A percentile compares a stretch with the other conserved stretches of the same genome.
Conservation (phyloP, 2,329 filamentous ascomycete genomes). For the Fusarium fracticaudum region DNA sequence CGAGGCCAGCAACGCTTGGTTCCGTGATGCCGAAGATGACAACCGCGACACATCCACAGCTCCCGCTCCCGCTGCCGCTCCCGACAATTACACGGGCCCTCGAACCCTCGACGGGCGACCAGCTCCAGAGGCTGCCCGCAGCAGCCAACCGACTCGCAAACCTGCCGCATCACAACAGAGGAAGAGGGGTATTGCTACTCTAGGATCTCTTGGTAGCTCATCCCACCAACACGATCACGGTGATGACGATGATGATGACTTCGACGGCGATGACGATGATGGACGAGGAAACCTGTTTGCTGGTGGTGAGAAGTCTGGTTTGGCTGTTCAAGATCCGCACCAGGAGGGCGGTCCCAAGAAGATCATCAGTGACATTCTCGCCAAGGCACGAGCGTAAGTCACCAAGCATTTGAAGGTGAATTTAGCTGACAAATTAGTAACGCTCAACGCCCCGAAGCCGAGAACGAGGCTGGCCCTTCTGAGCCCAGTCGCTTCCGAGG, state of each 20-base stretch:
- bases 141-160: constrained; percentile 48
- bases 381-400: constrained; percentile 69
- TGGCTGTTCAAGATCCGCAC: constrained; percentile 72
- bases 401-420: not conserved
- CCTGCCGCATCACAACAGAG: constrained; percentile 53
- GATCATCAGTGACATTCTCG: constrained; percentile 70
- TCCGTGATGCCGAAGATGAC: constrained; percentile 60
- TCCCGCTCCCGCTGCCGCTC: constrained; percentile 40
- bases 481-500: constrained; percentile 70
- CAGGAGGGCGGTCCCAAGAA: constrained; percentile 61
- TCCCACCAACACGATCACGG: constrained; percentile 62
- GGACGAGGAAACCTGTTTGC: constrained; percentile 77
- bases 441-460: constrained; percentile 63
- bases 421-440: constrained; percentile 58
- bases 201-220: constrained; percentile 64
- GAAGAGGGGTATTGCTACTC: constrained; percentile 69
- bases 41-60: constrained; percentile 56
- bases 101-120: constrained; percentile 71
- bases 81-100: constrained; percentile 65
- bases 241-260: constrained; percentile 68
- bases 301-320: constrained; percentile 83
- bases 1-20: constrained; percentile 70
- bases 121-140: constrained; percentile 54
- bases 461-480: constrained; percentile 61
- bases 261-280: constrained; percentile 66